Evolutionary conservation across 345 rosid species (phyloP).

Genomic region (Clarkia xantiana): DNA sequence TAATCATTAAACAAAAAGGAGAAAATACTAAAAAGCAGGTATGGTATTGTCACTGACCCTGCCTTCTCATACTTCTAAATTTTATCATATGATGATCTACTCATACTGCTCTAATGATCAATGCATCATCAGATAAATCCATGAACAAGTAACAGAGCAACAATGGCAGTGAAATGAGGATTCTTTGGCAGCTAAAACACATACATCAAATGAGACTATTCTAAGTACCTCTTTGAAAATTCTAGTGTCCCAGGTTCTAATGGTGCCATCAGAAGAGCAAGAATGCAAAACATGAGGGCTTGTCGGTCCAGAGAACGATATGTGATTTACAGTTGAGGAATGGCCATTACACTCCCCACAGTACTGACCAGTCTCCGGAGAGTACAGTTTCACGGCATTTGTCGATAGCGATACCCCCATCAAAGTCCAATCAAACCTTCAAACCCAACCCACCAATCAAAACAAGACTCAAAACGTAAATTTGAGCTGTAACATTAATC

Average conservation of each 20-base stretch:
- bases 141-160: background rate
- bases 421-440: conserved; percentile 68
- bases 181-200: too few species aligned
- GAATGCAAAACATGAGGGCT: conserved; percentile 62
- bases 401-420: conserved; percentile 88
- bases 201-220: too few species aligned
- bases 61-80: background rate
- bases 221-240: conserved; percentile 50
- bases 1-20: background rate
- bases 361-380: conserved; percentile 71
- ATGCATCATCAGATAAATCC: background rate
- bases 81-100: background rate
- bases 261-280: conserved; percentile 83
- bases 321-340: conserved; percentile 42
- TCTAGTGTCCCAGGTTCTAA: conserved; percentile 85
- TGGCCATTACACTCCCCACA: conserved; percentile 82
- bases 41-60: too few species aligned
- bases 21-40: too few species aligned
- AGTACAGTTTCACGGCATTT: conserved; percentile 65
- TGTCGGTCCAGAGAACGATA: conserved; percentile 47
- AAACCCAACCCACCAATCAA: background rate
- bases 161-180: background rate
- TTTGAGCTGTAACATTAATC: background rate
- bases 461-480: background rate
- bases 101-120: too few species aligned